Evolutionary conservation across 1,139 yeast genomes (phyloP), one percentile per base, ranked within the genome.

Genomic region (Geotrichum carabidarum): DNA sequence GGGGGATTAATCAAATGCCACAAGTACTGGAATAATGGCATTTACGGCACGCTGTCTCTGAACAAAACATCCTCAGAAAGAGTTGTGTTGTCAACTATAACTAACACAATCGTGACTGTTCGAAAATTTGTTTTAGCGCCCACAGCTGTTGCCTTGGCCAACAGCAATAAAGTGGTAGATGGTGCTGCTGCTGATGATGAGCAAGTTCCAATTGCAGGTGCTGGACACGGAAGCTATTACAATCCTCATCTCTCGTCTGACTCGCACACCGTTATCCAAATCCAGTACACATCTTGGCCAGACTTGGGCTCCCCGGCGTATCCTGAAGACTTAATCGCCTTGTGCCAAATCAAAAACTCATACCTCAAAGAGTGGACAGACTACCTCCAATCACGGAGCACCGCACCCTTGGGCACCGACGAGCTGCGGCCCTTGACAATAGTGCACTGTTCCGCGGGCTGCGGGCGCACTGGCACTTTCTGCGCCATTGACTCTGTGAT

Each of bases 401-500:
- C 37, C 0, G 27, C 27, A 22, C 27, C 27, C 27, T 22, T 22
- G 27, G 44, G 12, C 8, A 18, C 22, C 1, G 36, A 37, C 27
- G 43, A 53, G 31, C 11, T 48, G 12, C 31, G 18, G 4, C 53
- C 53, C 4, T 37, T 61, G 14, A 71, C 84, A 0, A 69, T 86
- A 34, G 87, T 87, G 8, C 96, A 88, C 68, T 88, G 96, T 68
- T 83, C 91, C 2, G 96, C 96, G 0, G 96, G 96, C 0, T 88
- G 96, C 69, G 96, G 96, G 2, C 78, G 96, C 62, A 88, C 95
- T 0, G 96, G 96, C 1, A 87, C 91, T 0, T 85, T 86, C 60
- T 84, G 90, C 57, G 77, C 93, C 0, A 75, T 86, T 43, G 95
- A 88, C 68, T 74, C 84, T 17, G 72, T 85, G 32, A 65, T 84